A percentile compares a stretch with the other conserved stretches of the same genome.
phyloP scores from a whole-genome alignment of 2,329 filamentous ascomycete species.

The Lecanicillium sp. region DNA sequence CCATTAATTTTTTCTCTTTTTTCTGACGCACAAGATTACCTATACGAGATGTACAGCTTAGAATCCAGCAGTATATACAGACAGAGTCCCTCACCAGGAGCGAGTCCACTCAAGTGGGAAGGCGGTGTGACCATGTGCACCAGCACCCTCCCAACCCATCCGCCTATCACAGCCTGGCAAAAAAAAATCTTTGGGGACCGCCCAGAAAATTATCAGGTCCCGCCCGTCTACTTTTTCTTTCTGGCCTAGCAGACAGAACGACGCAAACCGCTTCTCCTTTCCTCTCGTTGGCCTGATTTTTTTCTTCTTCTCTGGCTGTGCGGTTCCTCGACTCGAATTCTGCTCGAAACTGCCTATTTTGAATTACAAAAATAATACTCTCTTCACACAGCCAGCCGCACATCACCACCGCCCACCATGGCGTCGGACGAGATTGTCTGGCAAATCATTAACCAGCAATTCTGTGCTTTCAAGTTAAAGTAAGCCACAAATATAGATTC shows the following conservation, averaged over 20 bases:
- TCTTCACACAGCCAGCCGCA: background rate
- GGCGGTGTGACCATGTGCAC: slow-evolving; percentile 15
- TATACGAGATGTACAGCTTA: no score
- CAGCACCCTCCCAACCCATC: slow-evolving; percentile 1
- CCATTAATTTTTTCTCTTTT: no score
- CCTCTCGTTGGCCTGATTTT: slow-evolving; percentile 7
- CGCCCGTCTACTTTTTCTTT: slow-evolving; percentile 13
- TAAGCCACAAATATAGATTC: slow-evolving; percentile 38
- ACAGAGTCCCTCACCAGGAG: no score
- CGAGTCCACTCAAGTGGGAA: slow-evolving; percentile 8
- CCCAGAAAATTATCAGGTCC: slow-evolving; percentile 11
- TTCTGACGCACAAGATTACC: no score
- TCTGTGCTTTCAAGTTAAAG: slow-evolving; percentile 94
- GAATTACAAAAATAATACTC: background rate
- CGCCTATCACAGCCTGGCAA: slow-evolving; percentile 11
- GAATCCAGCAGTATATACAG: no score
- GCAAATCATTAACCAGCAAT: slow-evolving; percentile 93
- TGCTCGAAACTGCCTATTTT: background rate
- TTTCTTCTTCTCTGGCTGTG: slow-evolving; percentile 2
- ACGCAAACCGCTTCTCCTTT: no score
- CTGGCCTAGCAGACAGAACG: background rate
- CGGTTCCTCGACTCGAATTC: slow-evolving; percentile 1
- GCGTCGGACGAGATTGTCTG: slow-evolving; percentile 95
- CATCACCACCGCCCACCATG: slow-evolving; percentile 42
- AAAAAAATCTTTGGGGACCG: slow-evolving; percentile 13